Base-by-base conservation (phyloP, 2,329 filamentous ascomycete genomes). In the Paramyrothecium sp. region DNA sequence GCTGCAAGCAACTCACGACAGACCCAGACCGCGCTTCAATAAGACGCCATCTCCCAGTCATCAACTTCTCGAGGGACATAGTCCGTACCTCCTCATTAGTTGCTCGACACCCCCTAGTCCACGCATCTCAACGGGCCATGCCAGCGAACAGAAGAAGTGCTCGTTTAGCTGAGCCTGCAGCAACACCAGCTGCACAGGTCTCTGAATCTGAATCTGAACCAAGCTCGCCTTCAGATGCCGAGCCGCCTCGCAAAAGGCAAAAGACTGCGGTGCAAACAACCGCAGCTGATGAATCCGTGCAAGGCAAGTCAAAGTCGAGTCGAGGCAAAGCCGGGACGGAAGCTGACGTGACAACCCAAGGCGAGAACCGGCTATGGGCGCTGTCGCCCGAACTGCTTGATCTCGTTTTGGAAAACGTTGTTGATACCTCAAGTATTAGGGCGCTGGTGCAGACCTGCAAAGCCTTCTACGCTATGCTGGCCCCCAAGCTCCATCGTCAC, bases 361-460 rank as follows among this genome's bases (percentile, higher is more conserved):
- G 38, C 13, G 38, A 44, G n/a, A 44, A 44, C 13, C 13, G 13
- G 5, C 13, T 44, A 12, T 44, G 38, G 38, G 13, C 38, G 5
- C 38, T 44, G 38, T 44, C 38, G 4, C 38, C 38, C n/a, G 38
- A 44, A 19, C 13, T 44, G 13, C 38, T 44, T 16, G 38, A 44
- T 7, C 13, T 44, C 5, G 38, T 44, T 16, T 12, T 44, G 13
- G n/a, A 44, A 4, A 44, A 56, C 49, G 12, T 56, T 7, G 20
- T 49, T 38, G 53, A 60, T 11, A 21, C 23, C 7, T 16, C 17
- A 16, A 34, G 55, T 1, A 33, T 67, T 0, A 55, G 56, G 19
- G 58, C 47, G 2, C 41, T 66, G 3, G 50, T 51, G 3, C 58
- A 54, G 21, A 66, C 65, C 1, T 61, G 52, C 55, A 67, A 65